A percentile compares a stretch with the other conserved stretches of the same genome.
Conservation (phyloP, 2,329 filamentous ascomycete species). For the Lecanosticta acicola region DNA sequence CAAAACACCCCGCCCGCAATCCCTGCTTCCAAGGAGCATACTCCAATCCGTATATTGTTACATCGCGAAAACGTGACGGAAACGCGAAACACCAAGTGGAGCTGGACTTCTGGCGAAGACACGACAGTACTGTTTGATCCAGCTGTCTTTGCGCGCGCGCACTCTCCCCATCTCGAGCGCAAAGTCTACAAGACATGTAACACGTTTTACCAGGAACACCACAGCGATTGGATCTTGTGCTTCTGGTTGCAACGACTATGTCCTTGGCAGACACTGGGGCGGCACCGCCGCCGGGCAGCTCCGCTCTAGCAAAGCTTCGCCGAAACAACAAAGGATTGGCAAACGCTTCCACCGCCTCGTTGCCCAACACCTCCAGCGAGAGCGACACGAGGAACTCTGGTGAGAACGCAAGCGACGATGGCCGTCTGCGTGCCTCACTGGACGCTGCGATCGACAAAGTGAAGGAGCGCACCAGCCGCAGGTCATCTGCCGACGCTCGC, state of each 20-base stretch:
- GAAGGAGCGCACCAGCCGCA: conserved; percentile 32
- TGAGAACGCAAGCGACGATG: conserved; percentile 13
- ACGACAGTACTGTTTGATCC: neutral
- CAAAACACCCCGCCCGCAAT: too few species aligned
- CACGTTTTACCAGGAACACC: neutral
- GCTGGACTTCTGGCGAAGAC: too few species aligned
- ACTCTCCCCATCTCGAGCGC: neutral
- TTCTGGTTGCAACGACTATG: neutral
- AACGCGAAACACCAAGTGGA: too few species aligned
- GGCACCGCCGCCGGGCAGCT: conserved; percentile 14
- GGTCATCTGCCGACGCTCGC: conserved; percentile 36
- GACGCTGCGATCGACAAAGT: conserved; percentile 39
- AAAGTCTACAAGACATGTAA: neutral
- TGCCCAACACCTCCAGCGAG: conserved; percentile 23
- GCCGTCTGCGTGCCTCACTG: conserved; percentile 30
- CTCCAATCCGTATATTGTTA: too few species aligned
- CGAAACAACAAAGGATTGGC: conserved; percentile 24
- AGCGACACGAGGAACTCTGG: conserved; percentile 19
- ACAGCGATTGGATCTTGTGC: neutral
- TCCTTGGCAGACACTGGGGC: conserved; percentile 14
- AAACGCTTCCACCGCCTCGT: conserved; percentile 28
- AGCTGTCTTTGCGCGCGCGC: neutral
- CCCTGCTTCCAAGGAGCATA: too few species aligned
- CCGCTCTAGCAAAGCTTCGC: conserved; percentile 24
- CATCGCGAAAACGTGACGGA: too few species aligned